Evolutionary conservation across 306 rosid genomes (phyloP).

Genomic region (Fagus crenata): DNA sequence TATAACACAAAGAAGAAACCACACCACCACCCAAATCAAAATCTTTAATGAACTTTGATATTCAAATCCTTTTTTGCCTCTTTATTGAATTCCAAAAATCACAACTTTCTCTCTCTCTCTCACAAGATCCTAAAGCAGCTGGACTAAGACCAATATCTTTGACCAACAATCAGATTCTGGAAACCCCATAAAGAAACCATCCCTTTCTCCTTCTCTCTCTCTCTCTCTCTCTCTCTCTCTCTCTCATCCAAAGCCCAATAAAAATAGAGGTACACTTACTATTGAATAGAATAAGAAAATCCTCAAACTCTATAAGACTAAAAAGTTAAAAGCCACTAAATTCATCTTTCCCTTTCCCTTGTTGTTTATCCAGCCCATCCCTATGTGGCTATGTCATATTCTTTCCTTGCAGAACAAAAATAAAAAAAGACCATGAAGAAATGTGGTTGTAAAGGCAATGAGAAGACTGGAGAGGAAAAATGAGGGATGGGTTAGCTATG

Average conservation of each 20-base stretch:
- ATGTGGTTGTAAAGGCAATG: conserved; percentile 7
- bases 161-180: conserved; percentile 45
- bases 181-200: conserved; percentile 33
- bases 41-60: neutral
- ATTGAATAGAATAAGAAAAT: conserved; percentile 19
- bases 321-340: conserved; percentile 29
- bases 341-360: conserved; percentile 21
- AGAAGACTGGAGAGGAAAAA: neutral
- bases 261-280: conserved; percentile 19
- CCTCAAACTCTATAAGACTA: conserved; percentile 18
- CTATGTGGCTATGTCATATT: conserved; percentile 7
- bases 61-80: conserved; percentile 9
- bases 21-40: conserved; percentile 17
- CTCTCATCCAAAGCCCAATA: conserved; percentile 26
- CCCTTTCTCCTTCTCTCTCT: neutral
- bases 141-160: conserved; percentile 40
- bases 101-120: neutral
- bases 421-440: conserved; percentile 10
- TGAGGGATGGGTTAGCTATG: neutral
- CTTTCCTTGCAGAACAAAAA: neutral
- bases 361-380: conserved; percentile 16
- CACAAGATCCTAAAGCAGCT: conserved; percentile 25
- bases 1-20: neutral
- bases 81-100: conserved; percentile 8
- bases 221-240: neutral